Base-by-base conservation (phyloP, 2,329 filamentous ascomycete species). In the Aureobasidium leucospermi region DNA sequence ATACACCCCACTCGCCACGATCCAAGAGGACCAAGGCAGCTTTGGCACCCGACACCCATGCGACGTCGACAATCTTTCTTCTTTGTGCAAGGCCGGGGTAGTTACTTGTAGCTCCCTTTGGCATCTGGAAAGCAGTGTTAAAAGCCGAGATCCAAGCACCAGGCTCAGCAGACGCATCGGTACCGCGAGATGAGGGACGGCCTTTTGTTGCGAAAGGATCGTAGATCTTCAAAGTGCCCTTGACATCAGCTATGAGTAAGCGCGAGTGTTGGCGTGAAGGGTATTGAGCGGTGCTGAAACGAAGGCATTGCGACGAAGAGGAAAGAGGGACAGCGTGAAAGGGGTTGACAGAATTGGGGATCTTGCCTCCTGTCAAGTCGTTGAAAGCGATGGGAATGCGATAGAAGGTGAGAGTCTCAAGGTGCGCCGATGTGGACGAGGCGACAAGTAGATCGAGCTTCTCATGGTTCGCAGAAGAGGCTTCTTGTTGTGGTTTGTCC, bases 1-100 rank as follows among this genome's bases (percentile, higher is more conserved):
- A 81, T n/a, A 81, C 69, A 11, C 78, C 78, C 79, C 79, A 81
- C 67, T 80, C 75, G 9, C 78, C 78, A 63, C 80, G 78, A 57
- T 74, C 71, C 7, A 79, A 69, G 9, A 81, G 66, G 5, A 73
- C 74, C n/a, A 81, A 63, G 23, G 81, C 73, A 41, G 73, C 71
- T 46, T 69, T 73, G 29, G 78, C 79, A 41, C 73, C 73, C 15
- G 75, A 71, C 4, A 75, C 68, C 78, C 78, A 81, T 39, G 73
- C 70, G 3, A 75, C 77, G 62, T 76, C 77, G 4, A 81, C 66
- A n/a, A 81, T 73, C 19, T 72, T 68, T 67, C 80, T 81, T 4
- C 77, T 75, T 16, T 69, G 67, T 8, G 72, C 70, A 6, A 75
- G 67, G 9, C 68, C 65, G 23, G 65, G 62, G 10, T 61, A 62